phyloP scores from a whole-genome alignment of 768 basidiomycete species.

The Exsudoporus frostii region DNA sequence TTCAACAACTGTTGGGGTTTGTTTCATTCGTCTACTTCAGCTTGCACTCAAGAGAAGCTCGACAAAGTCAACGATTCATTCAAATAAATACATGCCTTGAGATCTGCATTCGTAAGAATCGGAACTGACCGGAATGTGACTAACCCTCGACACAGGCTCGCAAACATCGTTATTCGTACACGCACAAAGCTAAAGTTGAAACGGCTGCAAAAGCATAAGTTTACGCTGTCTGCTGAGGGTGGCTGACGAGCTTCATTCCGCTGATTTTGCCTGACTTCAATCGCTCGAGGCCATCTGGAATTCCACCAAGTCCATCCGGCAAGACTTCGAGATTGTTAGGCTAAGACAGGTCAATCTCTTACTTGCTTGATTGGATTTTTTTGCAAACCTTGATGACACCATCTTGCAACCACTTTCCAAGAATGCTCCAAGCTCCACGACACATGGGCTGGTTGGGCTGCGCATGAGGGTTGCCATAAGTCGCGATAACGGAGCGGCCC shows the following conservation, averaged over 20 bases:
- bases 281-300: constrained; percentile 35
- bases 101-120: background rate
- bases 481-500: constrained; percentile 18
- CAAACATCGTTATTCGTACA: constrained; percentile 18
- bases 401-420: constrained; percentile 25
- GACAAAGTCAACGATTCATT: background rate
- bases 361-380: background rate
- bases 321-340: constrained; percentile 43
- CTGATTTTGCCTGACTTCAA: constrained; percentile 38
- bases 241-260: constrained; percentile 43
- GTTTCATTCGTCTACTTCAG: background rate
- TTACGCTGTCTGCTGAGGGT: constrained; percentile 37
- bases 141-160: background rate
- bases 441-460: constrained; percentile 17
- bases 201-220: background rate
- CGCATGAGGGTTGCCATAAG: constrained; percentile 25
- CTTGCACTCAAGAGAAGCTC: background rate
- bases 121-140: background rate
- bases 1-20: background rate
- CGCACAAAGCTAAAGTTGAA: background rate
- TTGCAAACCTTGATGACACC: constrained; percentile 25
- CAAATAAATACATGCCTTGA: constrained; percentile 1
- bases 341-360: constrained; percentile 19
- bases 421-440: constrained; percentile 15
- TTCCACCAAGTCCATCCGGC: constrained; percentile 38